These are phyloP conservation scores for Thecaphora frezii DNA, from an alignment of 1,284 basidiomycete genomes.

Conservation along the genomic window DNA sequence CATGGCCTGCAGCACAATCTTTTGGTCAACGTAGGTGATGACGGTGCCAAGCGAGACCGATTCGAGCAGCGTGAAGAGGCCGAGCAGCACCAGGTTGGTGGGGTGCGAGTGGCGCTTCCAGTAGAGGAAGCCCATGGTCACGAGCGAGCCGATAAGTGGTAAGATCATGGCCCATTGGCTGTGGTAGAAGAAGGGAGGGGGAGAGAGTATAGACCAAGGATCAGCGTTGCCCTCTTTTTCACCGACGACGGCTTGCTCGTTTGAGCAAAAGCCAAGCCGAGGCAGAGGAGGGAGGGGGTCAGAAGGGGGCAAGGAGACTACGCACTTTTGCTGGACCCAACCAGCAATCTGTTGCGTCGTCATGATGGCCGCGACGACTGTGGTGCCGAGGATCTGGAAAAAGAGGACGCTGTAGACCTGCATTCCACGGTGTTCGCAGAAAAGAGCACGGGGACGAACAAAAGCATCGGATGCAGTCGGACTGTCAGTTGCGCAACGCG, in stretches of 20 bases:
- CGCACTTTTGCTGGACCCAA: slow-evolving; percentile 46
- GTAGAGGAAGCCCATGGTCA: slow-evolving; percentile 75
- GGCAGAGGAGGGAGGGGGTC: too few species aligned
- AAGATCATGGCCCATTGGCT: slow-evolving; percentile 59
- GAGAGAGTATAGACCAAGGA: too few species aligned
- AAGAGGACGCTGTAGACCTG: slow-evolving; percentile 51
- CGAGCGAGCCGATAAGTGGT: slow-evolving; percentile 72
- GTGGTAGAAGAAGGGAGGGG: not conserved
- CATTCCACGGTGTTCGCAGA: too few species aligned
- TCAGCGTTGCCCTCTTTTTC: too few species aligned
- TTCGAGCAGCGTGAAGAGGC: slow-evolving; percentile 61
- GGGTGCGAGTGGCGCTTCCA: slow-evolving; percentile 86
- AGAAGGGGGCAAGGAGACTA: not conserved
- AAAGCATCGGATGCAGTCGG: too few species aligned
- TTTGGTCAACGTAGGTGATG: slow-evolving; percentile 73
- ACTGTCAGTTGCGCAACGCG: too few species aligned
- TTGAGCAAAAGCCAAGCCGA: too few species aligned
- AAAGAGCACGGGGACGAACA: too few species aligned
- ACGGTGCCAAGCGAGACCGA: slow-evolving; percentile 69
- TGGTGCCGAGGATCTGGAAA: slow-evolving; percentile 52
- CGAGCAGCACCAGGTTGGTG: slow-evolving; percentile 75
- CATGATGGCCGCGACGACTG: slow-evolving; percentile 44
- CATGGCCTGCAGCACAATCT: slow-evolving; percentile 82
- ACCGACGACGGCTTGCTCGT: too few species aligned
- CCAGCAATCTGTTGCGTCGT: slow-evolving; percentile 22